phyloP scores from a whole-genome alignment of 352 stramenopile species.

The Phytophthora crassamura region DNA sequence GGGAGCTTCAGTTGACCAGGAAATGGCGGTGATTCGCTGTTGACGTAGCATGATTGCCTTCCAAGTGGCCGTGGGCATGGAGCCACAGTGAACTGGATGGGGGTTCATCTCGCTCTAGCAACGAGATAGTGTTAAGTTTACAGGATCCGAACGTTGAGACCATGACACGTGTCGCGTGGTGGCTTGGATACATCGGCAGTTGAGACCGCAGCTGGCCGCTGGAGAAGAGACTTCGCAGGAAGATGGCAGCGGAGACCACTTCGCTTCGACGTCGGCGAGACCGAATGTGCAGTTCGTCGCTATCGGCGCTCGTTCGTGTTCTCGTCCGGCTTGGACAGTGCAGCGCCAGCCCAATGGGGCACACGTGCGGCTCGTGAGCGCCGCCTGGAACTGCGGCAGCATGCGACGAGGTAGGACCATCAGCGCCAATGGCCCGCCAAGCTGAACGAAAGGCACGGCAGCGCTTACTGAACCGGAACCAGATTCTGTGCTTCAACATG shows the following conservation, averaged over 20 bases:
- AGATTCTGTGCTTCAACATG: slow-evolving; percentile 21
- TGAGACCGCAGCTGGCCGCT: no score
- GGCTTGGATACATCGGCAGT: no score
- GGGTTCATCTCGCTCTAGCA: no score
- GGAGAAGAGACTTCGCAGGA: no score
- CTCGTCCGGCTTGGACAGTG: slow-evolving; percentile 31
- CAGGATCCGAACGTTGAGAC: no score
- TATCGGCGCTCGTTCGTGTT: slow-evolving; percentile 21
- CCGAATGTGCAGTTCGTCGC: neutral
- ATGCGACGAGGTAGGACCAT: slow-evolving; percentile 31
- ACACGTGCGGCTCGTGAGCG: slow-evolving; percentile 22
- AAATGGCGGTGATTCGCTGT: slow-evolving; percentile 2
- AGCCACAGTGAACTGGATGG: no score
- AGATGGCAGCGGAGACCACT: no score
- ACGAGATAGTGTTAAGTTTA: no score
- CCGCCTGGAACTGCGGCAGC: neutral
- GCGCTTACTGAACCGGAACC: slow-evolving; percentile 12
- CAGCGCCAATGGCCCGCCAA: slow-evolving; percentile 25
- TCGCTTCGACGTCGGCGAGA: no score
- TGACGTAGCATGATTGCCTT: no score
- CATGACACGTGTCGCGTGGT: no score
- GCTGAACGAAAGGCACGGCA: neutral
- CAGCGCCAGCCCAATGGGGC: slow-evolving; percentile 32
- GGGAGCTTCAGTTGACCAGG: neutral
- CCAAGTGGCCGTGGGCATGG: no score